Evolutionary conservation across 2,329 filamentous ascomycete genomes (phyloP).

Genomic region (Verticillium nubilum): DNA sequence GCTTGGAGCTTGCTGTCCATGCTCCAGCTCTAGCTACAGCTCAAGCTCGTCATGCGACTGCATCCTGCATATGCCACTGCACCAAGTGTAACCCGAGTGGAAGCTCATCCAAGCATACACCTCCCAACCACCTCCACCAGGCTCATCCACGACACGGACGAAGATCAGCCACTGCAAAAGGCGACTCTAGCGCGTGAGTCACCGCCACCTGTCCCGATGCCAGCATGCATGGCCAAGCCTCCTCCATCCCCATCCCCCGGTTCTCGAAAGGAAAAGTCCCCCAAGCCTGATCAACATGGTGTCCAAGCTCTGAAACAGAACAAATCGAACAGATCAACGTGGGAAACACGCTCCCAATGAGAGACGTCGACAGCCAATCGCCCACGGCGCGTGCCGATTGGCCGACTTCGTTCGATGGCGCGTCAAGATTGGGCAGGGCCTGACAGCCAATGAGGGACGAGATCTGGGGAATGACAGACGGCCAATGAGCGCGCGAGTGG

Average conservation of each 20-base stretch:
- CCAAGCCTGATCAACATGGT: not conserved
- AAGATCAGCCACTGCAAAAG: not conserved
- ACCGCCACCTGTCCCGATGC: not conserved
- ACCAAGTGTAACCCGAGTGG: not conserved
- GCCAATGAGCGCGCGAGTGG: not conserved
- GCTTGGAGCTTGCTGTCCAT: not conserved
- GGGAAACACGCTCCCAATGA: not conserved
- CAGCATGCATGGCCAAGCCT: not conserved
- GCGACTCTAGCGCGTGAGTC: not conserved
- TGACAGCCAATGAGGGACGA: not conserved
- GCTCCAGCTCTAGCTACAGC: not conserved
- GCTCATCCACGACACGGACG: not conserved
- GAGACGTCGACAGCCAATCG: not conserved
- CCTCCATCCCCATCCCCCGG: not conserved
- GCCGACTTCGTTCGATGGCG: conserved; percentile 5
- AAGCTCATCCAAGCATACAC: not conserved
- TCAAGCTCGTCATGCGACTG: not conserved
- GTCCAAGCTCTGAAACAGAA: not conserved
- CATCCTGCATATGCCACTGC: not conserved
- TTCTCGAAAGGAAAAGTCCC: not conserved
- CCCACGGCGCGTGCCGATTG: conserved; percentile 8
- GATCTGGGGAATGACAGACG: not conserved
- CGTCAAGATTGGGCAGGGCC: conserved; percentile 10
- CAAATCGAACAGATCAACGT: not conserved
- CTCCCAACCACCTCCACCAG: not conserved